phyloP scores from a whole-genome alignment of 2,329 filamentous ascomycete species.

The Curvularia sp. region DNA sequence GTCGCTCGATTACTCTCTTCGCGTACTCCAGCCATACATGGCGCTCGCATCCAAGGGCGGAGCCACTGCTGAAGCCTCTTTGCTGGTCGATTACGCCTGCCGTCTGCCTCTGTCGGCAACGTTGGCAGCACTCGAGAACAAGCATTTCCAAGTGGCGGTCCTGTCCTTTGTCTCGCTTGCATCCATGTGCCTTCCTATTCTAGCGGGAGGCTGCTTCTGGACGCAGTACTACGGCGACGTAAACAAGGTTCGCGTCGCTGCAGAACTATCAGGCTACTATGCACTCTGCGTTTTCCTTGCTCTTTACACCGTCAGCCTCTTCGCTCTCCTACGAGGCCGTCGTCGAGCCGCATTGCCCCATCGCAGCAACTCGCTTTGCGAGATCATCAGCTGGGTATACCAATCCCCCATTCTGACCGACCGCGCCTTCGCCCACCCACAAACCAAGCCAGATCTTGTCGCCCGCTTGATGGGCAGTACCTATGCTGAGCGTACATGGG shows the following conservation, averaged over 20 bases:
- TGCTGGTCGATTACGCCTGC: slow-evolving; percentile 75
- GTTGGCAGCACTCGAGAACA: slow-evolving; percentile 64
- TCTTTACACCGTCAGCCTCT: slow-evolving; percentile 71
- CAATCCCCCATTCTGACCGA: slow-evolving; percentile 76
- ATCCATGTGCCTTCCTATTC: slow-evolving; percentile 69
- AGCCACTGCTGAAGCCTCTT: slow-evolving; percentile 66
- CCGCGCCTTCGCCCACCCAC: slow-evolving; percentile 72
- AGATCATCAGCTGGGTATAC: slow-evolving; percentile 78
- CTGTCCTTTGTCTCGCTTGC: slow-evolving; percentile 66
- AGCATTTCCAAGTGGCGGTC: slow-evolving; percentile 70
- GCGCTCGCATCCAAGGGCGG: slow-evolving; percentile 67
- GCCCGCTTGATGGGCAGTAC: slow-evolving; percentile 68
- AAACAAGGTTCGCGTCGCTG: slow-evolving; percentile 61
- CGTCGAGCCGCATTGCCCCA: slow-evolving; percentile 74
- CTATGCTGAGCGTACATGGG: slow-evolving; percentile 54
- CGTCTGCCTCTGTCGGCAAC: slow-evolving; percentile 69
- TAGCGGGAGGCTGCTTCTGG: slow-evolving; percentile 76
- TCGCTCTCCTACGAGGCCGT: slow-evolving; percentile 65
- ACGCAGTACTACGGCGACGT: slow-evolving; percentile 65
- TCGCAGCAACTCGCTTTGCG: slow-evolving; percentile 73
- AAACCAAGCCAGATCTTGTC: slow-evolving; percentile 72
- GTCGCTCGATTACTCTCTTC: slow-evolving; percentile 69
- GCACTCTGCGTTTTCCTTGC: slow-evolving; percentile 74
- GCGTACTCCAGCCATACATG: slow-evolving; percentile 73
- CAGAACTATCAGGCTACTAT: slow-evolving; percentile 76